These are phyloP conservation scores for Pulicaria dysenterica DNA, from an alignment of 129 eudicot species.

Conservation along the genomic window DNA sequence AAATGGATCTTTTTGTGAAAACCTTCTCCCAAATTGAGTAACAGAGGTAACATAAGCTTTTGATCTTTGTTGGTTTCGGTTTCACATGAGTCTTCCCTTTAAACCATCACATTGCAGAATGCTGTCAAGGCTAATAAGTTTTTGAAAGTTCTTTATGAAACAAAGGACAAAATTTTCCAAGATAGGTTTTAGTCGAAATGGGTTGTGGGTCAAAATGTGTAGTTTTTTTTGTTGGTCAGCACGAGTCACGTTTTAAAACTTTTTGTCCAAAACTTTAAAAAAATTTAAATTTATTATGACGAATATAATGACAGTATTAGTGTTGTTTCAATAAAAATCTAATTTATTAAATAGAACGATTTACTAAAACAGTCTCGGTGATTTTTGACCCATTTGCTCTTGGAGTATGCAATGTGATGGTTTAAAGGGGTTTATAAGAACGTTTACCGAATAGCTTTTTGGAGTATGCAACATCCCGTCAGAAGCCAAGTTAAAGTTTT, in stretches of 20 bases:
- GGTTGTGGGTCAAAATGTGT: not conserved
- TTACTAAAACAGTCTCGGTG: not conserved
- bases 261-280: not conserved
- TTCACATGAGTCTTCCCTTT: not conserved
- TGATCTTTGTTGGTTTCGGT: slow-evolving; percentile 2
- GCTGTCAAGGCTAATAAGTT: not conserved
- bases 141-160: not conserved
- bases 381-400: not conserved
- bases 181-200: not conserved
- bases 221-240: slow-evolving; percentile 3
- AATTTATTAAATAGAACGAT: not conserved
- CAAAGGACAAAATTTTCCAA: not conserved
- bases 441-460: not conserved
- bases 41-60: slow-evolving; percentile 10
- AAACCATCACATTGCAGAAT: not conserved
- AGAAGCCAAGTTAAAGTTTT: slow-evolving; percentile 1
- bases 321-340: not conserved
- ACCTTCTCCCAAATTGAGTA: slow-evolving; percentile 10
- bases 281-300: not conserved
- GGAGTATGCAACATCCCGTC: not conserved
- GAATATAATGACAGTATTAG: not conserved
- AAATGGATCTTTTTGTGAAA: slow-evolving; percentile 27
- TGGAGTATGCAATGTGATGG: too few relatives aligned
- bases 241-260: not conserved
- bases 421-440: slow-evolving; percentile 1